phyloP scores from a whole-genome alignment of 2,329 filamentous ascomycete genomes.

The Ascochyta viciae-villosae region DNA sequence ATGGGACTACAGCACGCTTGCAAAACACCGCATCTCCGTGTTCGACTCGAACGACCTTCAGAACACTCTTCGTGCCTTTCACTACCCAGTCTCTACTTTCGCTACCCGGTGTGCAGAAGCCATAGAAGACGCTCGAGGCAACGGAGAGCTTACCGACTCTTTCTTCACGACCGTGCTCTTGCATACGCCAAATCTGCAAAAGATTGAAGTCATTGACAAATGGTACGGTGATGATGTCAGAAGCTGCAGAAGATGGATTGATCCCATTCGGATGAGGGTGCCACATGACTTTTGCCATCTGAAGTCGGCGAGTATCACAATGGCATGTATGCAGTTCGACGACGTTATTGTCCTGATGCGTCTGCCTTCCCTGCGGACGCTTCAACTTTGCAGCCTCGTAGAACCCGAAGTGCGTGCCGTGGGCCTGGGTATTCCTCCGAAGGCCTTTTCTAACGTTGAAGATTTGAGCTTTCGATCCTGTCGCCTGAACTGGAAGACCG shows the following conservation, averaged over 20 bases:
- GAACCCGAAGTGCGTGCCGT: conserved; percentile 11
- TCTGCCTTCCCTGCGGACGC: conserved; percentile 8
- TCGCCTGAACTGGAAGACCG: conserved; percentile 15
- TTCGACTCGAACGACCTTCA: conserved; percentile 11
- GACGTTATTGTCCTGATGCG: conserved; percentile 14
- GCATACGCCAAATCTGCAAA: conserved; percentile 5
- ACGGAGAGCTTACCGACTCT: conserved; percentile 10
- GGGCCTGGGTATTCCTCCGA: conserved; percentile 5
- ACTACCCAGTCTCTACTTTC: conserved; percentile 8
- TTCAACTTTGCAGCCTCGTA: conserved; percentile 15
- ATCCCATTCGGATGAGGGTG: conserved; percentile 12
- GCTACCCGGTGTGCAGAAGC: conserved; percentile 2
- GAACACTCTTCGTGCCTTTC: conserved; percentile 5
- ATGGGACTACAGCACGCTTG: conserved; percentile 15
- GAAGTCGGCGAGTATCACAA: conserved; percentile 11
- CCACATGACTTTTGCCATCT: conserved; percentile 6
- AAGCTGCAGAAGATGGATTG: conserved; percentile 7
- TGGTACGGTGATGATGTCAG: conserved; percentile 17
- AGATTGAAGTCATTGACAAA: conserved; percentile 12
- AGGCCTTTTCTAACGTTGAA: conserved; percentile 10
- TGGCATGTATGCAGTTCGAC: conserved; percentile 16
- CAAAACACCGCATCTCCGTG: conserved; percentile 6
- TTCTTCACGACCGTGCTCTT: conserved; percentile 8
- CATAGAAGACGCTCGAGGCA: neutral
- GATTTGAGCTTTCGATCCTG: conserved; percentile 11